Evolutionary conservation across 2,329 filamentous ascomycete genomes (phyloP), one percentile per base, ranked within the genome.

Genomic region (Diaporthe velutina): DNA sequence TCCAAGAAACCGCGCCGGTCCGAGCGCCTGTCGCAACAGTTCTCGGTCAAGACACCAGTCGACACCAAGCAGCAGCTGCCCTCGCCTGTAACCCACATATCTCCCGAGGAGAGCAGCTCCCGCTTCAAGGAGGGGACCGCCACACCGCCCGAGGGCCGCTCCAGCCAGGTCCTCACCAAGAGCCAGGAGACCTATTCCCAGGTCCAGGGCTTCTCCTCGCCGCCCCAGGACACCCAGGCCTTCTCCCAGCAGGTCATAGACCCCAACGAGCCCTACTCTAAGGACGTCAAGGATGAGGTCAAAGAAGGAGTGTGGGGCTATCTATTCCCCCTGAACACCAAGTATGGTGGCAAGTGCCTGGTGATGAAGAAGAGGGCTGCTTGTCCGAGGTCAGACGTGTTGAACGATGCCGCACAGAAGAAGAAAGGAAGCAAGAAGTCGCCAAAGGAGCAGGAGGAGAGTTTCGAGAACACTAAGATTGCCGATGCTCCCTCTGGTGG

Each of bases 301-400:
- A 88, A 90, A 60, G 94, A 98, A 82, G 95, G 95, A 12, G 95
- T 98, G 1, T 99, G 97, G 97, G 97, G 97, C 17, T 99, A 98
- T 80, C 87, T 99, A 7, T 91, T 98, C 71, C 95, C 96, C 2
- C 86, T 98, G 33, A 93, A 96, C 80, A 89, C 90, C 70, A 90
- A 90, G 77, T 92, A 93, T 71, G 93, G 83, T 55, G 91, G 84
- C 85, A 93, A 83, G 84, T 98, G 84, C 60, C 80, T 91, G 30
- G 94, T 97, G 10, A 83, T 99, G 82, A 93, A 90, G 83, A 95
- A 91, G 80, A 90, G 96, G 73, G 90, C 88, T 75, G 88, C 90
- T 48, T 98, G 95, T 81, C 91, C 93, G 0, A 83, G 90, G 19
- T 87, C 92, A 13, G 85, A 88, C 12, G 82, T 85, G 0, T 82